A percentile compares a stretch with the other conserved stretches of the same genome.
Conservation (phyloP, 129 eudicot species). For the Calendula officinalis region DNA sequence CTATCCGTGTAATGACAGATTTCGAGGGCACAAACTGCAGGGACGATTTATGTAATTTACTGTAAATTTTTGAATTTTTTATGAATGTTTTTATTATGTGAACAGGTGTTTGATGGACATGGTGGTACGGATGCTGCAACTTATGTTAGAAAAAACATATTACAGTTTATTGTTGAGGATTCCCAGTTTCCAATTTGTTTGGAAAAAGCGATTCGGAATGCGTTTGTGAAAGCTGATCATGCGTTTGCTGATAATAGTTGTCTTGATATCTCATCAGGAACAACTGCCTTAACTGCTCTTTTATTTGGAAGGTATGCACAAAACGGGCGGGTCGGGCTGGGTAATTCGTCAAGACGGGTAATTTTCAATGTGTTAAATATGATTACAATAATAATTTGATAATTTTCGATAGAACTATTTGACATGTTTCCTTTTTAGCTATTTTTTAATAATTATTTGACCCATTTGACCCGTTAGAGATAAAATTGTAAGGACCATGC, state of each 20-base stretch:
- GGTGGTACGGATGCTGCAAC: conserved; percentile 93
- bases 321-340: not conserved
- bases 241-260: conserved; percentile 71
- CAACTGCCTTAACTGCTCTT: conserved; percentile 82
- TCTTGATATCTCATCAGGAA: conserved; percentile 89
- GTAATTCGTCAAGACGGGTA: not conserved
- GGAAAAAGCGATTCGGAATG: conserved; percentile 68
- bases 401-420: not conserved
- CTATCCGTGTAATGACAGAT: too few relatives aligned
- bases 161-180: conserved; percentile 70
- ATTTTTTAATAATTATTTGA: not conserved
- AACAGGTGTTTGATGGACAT: conserved; percentile 98
- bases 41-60: too few relatives aligned
- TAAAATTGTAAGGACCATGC: too few relatives aligned
- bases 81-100: not conserved
- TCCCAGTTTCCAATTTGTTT: conserved; percentile 62
- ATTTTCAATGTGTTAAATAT: not conserved
- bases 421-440: not conserved
- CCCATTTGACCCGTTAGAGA: not conserved
- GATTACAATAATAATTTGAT: not conserved
- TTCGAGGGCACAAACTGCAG: too few relatives aligned
- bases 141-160: conserved; percentile 59
- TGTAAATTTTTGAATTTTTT: not conserved
- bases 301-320: conserved; percentile 69
- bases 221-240: conserved; percentile 76